phyloP scores from a whole-genome alignment of 2,329 filamentous ascomycete genomes.

The Eurotiales sp. region DNA sequence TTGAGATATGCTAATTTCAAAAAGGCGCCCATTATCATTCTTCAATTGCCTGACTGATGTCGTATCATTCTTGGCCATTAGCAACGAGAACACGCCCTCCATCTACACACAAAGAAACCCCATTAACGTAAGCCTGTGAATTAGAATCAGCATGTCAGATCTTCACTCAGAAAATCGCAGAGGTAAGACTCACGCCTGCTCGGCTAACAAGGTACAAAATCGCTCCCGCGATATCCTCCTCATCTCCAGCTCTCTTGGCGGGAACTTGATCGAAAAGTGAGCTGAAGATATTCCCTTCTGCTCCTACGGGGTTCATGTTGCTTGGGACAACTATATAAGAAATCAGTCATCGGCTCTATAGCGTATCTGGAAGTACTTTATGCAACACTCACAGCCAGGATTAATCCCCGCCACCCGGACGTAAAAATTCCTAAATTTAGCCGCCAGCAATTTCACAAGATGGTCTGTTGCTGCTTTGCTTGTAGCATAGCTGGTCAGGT shows the following conservation, averaged over 20 bases:
- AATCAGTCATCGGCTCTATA: constrained; percentile 8
- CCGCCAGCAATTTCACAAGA: constrained; percentile 47
- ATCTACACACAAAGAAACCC: constrained; percentile 38
- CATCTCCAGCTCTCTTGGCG: constrained; percentile 35
- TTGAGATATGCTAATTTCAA: background rate
- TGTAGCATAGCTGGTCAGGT: constrained; percentile 50
- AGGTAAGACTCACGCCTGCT: constrained; percentile 33
- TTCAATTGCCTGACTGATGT: background rate
- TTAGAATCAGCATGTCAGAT: background rate
- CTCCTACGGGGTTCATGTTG: constrained; percentile 44
- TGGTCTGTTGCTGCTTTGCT: constrained; percentile 54
- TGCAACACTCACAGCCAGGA: constrained; percentile 37
- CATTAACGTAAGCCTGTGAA: constrained; percentile 38
- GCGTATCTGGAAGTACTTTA: constrained; percentile 11
- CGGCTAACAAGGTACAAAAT: constrained; percentile 42
- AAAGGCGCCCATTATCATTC: background rate
- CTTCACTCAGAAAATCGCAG: no score
- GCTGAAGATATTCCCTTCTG: constrained; percentile 40
- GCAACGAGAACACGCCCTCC: constrained; percentile 39
- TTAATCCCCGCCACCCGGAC: constrained; percentile 44
- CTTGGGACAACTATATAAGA: constrained; percentile 36
- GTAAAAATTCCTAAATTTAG: constrained; percentile 46
- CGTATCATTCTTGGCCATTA: constrained; percentile 33
- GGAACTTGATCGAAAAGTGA: constrained; percentile 40
- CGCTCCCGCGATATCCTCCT: constrained; percentile 43